These are phyloP conservation scores for Pichia occidentalis DNA, from an alignment of 805 yeast species.

Conservation along the genomic window DNA sequence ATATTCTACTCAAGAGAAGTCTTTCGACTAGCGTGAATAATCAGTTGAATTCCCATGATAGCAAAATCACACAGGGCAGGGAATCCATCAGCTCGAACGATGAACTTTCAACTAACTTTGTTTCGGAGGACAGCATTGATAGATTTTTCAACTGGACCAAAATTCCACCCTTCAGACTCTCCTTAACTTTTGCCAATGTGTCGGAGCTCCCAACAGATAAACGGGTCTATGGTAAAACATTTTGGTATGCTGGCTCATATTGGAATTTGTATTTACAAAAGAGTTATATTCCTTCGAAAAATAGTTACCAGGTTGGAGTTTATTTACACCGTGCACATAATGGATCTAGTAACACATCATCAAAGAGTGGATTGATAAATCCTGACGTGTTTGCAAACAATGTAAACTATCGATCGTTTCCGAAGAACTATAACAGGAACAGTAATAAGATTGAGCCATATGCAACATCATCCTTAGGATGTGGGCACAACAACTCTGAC, in stretches of 20 bases:
- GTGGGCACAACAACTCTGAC: constrained; percentile 7
- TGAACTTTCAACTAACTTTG: too few relatives aligned
- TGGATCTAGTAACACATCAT: constrained; percentile 29
- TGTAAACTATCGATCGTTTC: constrained; percentile 22
- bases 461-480: too few relatives aligned
- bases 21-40: constrained; percentile 5
- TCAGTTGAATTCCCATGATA: constrained; percentile 15
- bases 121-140: constrained; percentile 15
- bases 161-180: constrained; percentile 49
- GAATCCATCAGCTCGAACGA: too few relatives aligned
- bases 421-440: constrained; percentile 15
- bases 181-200: constrained; percentile 45
- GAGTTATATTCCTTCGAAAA: constrained; percentile 32
- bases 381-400: constrained; percentile 31
- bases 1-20: constrained; percentile 13
- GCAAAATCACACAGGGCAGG: constrained; percentile 23
- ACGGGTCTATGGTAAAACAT: constrained; percentile 44
- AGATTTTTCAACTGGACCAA: constrained; percentile 33
- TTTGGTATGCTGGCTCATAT: constrained; percentile 58
- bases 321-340: constrained; percentile 45
- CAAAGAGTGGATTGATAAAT: constrained; percentile 35
- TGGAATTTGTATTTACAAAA: constrained; percentile 54
- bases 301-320: constrained; percentile 47
- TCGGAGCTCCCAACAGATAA: constrained; percentile 38
- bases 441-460: not conserved